Evolutionary conservation across 768 basidiomycete species (phyloP).

Genomic region (Pleurotus tuber-regium): DNA sequence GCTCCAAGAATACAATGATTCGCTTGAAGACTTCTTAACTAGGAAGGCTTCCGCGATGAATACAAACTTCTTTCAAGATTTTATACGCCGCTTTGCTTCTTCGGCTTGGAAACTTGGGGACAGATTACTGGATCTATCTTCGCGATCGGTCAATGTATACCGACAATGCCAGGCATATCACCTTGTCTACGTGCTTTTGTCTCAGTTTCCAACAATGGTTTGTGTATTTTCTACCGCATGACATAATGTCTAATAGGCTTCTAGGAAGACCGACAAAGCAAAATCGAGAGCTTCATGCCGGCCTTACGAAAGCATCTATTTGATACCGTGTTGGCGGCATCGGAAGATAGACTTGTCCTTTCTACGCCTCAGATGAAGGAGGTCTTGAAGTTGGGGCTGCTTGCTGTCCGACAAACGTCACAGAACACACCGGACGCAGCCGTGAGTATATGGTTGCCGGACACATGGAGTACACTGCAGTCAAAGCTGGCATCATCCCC

Average conservation of each 20-base stretch:
- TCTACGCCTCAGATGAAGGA: constrained; percentile 74
- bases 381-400: constrained; percentile 67
- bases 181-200: constrained; percentile 64
- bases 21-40: constrained; percentile 72
- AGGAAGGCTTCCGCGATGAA: constrained; percentile 81
- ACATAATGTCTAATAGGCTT: constrained; percentile 12
- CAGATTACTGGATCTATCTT: constrained; percentile 54
- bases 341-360: constrained; percentile 42
- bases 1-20: constrained; percentile 56
- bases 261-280: constrained; percentile 29
- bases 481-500: constrained; percentile 44
- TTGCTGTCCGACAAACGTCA: constrained; percentile 65
- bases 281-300: constrained; percentile 49
- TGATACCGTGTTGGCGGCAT: constrained; percentile 44
- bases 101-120: constrained; percentile 65
- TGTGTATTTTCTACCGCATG: constrained; percentile 24
- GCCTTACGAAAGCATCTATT: constrained; percentile 48
- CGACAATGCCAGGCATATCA: constrained; percentile 74
- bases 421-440: constrained; percentile 27
- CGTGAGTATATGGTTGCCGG: constrained; percentile 54
- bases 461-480: constrained; percentile 52
- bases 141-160: constrained; percentile 70
- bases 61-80: constrained; percentile 73
- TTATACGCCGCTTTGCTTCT: constrained; percentile 61
- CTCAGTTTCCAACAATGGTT: constrained; percentile 49